Evolutionary conservation across 345 rosid genomes (phyloP), one percentile per base, ranked within the genome.

Genomic region (Salix suchowensis): DNA sequence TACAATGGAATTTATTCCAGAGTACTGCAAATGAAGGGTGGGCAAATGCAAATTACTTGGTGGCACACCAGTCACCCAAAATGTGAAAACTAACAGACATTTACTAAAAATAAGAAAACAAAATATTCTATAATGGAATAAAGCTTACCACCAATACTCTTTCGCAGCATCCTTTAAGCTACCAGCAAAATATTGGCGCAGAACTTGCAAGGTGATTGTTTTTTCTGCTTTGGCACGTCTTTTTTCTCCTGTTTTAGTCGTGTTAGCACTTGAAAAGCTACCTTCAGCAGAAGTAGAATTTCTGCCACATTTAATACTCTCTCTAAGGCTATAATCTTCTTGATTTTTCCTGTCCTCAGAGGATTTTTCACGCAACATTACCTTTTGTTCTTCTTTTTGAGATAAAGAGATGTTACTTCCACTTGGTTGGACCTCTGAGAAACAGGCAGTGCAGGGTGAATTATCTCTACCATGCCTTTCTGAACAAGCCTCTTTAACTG

Each of bases 161-260:
- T 87, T 96, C 19, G 98, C 98, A 73, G 98, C 99, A 84, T 93
- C 97, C 87, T 96, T 96, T 54, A 93, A 88, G 76, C 94, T 93
- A 70, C 98, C 98, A 4, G 99, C 81, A 60, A 96, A 93, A 77
- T 93, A 87, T 62, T 89, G 90, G 66, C 83, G 85, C 60, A 91
- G 91, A 82, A 91, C 94, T 79, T 91, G 87, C 86, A 91, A 83
- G 69, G 91, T 88, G 78, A 93, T 91, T 26, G 78, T 84, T 81
- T 90, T 93, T 76, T 96, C 94, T 7, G 88, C 85, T 85, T 88
- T 93, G 58, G 86, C 77, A 60, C 89, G 94, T 69, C 83, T 90
- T 81, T 85, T 89, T 75, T 86, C 92, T 19, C 86, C 82, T 64
- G 78, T 75, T 74, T 84, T 88, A 44, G 79, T 73, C 68, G 72